phyloP scores from a whole-genome alignment of 306 rosid species.

The Astragalus glycyphyllos region DNA sequence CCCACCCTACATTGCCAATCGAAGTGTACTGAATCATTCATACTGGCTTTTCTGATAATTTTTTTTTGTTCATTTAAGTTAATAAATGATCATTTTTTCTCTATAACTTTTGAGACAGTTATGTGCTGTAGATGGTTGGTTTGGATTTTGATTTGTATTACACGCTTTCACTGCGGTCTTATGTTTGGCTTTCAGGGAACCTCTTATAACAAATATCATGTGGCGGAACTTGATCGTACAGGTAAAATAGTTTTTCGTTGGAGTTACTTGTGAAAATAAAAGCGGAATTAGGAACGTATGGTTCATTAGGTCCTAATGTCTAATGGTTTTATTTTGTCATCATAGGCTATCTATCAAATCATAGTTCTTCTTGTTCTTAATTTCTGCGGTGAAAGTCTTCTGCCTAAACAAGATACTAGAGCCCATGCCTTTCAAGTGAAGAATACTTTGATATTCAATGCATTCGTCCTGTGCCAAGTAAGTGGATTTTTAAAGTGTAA shows the following conservation, averaged over 20 bases:
- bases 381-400: constrained; percentile 66
- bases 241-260: constrained; percentile 54
- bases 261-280: constrained; percentile 18
- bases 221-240: constrained; percentile 93
- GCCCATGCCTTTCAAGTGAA: constrained; percentile 53
- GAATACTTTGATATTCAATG: constrained; percentile 87
- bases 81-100: constrained; percentile 32
- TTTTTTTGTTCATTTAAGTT: constrained; percentile 4
- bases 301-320: constrained; percentile 20
- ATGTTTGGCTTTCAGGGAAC: constrained; percentile 70
- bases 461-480: constrained; percentile 95
- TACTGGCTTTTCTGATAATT: not conserved
- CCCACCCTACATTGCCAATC: not conserved
- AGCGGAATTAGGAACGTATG: constrained; percentile 6
- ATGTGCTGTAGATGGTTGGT: constrained; percentile 14
- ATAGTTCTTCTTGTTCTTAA: constrained; percentile 76
- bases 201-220: constrained; percentile 96
- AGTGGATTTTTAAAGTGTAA: constrained; percentile 36
- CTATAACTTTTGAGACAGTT: constrained; percentile 20
- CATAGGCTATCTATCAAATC: constrained; percentile 87
- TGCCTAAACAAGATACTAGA: constrained; percentile 44
- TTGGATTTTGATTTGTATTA: constrained; percentile 33
- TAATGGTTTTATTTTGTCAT: constrained; percentile 37
- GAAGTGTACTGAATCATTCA: not conserved
- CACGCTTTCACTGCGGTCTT: constrained; percentile 38